Evolutionary conservation across 305 asterid genomes (phyloP).

Genomic region (Salvia sclarea): DNA sequence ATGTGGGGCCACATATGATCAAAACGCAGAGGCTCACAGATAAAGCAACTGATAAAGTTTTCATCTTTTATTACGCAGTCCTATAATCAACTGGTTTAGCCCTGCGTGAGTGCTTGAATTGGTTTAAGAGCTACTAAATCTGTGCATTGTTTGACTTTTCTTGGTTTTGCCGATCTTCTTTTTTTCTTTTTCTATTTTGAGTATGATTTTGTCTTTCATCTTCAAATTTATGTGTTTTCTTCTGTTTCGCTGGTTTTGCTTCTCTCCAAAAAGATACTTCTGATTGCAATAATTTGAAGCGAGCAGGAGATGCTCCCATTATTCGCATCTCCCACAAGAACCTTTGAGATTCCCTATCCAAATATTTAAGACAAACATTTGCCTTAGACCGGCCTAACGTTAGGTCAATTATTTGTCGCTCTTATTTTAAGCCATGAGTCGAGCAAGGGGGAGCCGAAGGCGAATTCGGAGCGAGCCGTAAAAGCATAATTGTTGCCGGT

Average conservation of each 20-base stretch:
- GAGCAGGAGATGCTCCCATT: no score
- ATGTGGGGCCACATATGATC: constrained; percentile 12
- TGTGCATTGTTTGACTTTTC: constrained; percentile 7
- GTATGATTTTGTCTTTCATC: background rate
- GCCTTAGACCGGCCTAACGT: no score
- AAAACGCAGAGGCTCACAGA: constrained; percentile 24
- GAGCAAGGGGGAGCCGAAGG: no score
- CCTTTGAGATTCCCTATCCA: no score
- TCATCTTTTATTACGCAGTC: constrained; percentile 33
- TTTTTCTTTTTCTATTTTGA: background rate
- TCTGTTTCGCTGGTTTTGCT: background rate
- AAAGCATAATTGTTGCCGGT: no score
- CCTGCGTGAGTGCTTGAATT: background rate
- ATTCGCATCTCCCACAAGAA: no score
- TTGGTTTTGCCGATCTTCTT: background rate
- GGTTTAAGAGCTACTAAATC: background rate
- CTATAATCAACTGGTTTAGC: constrained; percentile 14
- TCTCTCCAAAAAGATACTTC: no score
- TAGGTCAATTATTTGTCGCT: no score
- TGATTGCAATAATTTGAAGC: no score
- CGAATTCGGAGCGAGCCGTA: no score
- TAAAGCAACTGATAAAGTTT: constrained; percentile 27
- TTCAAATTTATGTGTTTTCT: background rate
- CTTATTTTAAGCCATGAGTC: no score
- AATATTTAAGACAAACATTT: no score